A percentile compares a stretch with the other conserved stretches of the same genome.
These are phyloP conservation scores for Capillidium heterosporum DNA, from an alignment of 371 early-diverging fungal genomes.

Conservation along the genomic window DNA sequence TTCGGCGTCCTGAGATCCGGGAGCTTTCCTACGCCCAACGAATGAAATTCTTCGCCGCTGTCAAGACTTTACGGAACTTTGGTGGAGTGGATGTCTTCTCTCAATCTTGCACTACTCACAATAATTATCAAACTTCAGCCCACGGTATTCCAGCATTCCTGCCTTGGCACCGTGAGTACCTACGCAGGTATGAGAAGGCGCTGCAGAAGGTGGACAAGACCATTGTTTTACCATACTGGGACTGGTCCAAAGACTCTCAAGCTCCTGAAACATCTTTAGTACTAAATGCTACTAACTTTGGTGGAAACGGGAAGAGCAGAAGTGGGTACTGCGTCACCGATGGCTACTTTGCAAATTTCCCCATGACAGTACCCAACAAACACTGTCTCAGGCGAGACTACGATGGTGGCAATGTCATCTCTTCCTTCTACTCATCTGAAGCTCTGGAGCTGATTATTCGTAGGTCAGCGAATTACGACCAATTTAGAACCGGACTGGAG, in stretches of 20 bases:
- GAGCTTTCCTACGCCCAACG: not conserved
- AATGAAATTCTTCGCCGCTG: not conserved
- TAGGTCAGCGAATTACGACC: slow-evolving; percentile 11
- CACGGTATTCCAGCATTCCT: slow-evolving; percentile 15
- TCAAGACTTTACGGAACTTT: not conserved
- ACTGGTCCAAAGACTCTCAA: slow-evolving; percentile 21
- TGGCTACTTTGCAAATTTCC: slow-evolving; percentile 8
- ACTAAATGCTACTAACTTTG: slow-evolving; percentile 5
- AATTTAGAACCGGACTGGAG: slow-evolving; percentile 19
- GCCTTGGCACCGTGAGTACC: slow-evolving; percentile 21
- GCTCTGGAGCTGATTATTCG: slow-evolving; percentile 11
- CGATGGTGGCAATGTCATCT: slow-evolving; percentile 8
- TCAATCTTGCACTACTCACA: not conserved
- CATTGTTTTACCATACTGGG: slow-evolving; percentile 30
- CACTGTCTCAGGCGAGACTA: slow-evolving; percentile 15
- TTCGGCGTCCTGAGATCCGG: slow-evolving; percentile 6
- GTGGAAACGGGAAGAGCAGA: slow-evolving; percentile 11
- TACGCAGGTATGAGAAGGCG: slow-evolving; percentile 14
- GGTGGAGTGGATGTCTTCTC: not conserved
- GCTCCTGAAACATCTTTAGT: slow-evolving; percentile 7
- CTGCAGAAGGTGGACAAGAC: slow-evolving; percentile 15
- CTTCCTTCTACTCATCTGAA: slow-evolving; percentile 13
- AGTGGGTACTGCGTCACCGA: slow-evolving; percentile 10
- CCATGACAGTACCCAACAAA: slow-evolving; percentile 1
- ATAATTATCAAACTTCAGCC: not conserved